Base-by-base conservation (phyloP, 164 flowering plant genomes). In the Stephania japonica region DNA sequence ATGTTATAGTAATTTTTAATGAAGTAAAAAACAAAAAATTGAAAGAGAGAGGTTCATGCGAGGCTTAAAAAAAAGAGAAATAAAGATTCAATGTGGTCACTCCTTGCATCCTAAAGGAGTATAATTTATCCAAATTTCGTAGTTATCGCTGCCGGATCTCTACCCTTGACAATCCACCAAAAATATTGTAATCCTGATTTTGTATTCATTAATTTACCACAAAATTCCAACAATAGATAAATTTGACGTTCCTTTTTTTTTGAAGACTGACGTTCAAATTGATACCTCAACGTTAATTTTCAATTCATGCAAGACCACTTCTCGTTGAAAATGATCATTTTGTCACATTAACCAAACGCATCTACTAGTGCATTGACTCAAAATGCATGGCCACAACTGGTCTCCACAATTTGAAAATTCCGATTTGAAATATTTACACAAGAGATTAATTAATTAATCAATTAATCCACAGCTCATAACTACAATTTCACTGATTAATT, bases 341-440 rank as follows among this genome's bases (percentile, higher is more conserved):
- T 13, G 14, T 50, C 14, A 13, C 14, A 50, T 50, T 50, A 50
- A 19, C 0, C 59, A 14, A 50, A 13, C 19, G 14, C 19, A 5
- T 13, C 5, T 13, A 13, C 59, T 10, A 50, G 59, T 19, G 14
- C 59, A 50, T 13, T 8, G 59, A 50, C 19, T 14, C 19, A 32
- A 32, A 32, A 32, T 4, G 38, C 2, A 32, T 32, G 38, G 38
- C 38, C 38, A 32, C 38, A 32, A 32, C 0, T 32, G 38, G 38
- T 32, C 38, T 32, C 38, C 38, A 32, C 38, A 32, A 32, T 32
- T 32, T 32, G 38, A 32, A 32, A 32, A 2, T 32, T 32, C 38
- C 38, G 38, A 27, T 43, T 43, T 10, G 16, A 7, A 59, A 26
- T 72, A 65, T 44, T 42, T 72, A 64, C 75, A 72, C 53, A 19